These are phyloP conservation scores for Tolypocladium amazonense DNA, from an alignment of 2,329 filamentous ascomycete species.

Conservation along the genomic window DNA sequence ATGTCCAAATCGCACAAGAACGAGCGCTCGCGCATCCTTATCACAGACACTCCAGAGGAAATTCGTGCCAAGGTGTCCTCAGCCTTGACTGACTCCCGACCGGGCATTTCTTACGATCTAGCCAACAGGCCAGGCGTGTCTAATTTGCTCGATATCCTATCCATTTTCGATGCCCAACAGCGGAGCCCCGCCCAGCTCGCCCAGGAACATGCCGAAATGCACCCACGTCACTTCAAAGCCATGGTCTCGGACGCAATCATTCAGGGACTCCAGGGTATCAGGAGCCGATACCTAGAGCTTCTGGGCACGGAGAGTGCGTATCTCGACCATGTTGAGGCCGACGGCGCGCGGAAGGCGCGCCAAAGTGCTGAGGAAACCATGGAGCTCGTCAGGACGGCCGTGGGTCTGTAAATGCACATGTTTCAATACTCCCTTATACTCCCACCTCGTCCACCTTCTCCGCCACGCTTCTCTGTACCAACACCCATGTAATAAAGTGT, in stretches of 20 bases:
- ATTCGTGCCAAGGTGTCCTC: slow-evolving; percentile 61
- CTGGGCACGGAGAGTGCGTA: slow-evolving; percentile 35
- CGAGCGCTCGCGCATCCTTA: slow-evolving; percentile 65
- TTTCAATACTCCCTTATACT: neutral
- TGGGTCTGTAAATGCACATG: slow-evolving; percentile 31
- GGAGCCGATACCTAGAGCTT: slow-evolving; percentile 44
- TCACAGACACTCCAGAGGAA: slow-evolving; percentile 57
- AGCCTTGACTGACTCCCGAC: slow-evolving; percentile 66
- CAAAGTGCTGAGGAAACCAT: slow-evolving; percentile 50
- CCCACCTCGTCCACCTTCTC: neutral
- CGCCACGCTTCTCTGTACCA: neutral
- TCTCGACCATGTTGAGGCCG: slow-evolving; percentile 45
- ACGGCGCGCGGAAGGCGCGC: slow-evolving; percentile 51
- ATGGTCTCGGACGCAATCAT: slow-evolving; percentile 49
- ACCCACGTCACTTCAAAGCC: slow-evolving; percentile 31
- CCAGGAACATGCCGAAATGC: slow-evolving; percentile 23
- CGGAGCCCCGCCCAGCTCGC: slow-evolving; percentile 31
- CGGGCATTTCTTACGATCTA: slow-evolving; percentile 63
- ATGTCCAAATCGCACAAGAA: slow-evolving; percentile 88
- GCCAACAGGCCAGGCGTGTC: slow-evolving; percentile 65
- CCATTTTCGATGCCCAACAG: slow-evolving; percentile 46
- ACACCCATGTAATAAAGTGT: neutral
- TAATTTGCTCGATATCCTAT: slow-evolving; percentile 76
- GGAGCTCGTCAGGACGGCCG: slow-evolving; percentile 36
- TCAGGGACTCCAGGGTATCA: slow-evolving; percentile 39